Conservation (phyloP, 202 grass and related monocot species). For the Elaeis oleifera region DNA sequence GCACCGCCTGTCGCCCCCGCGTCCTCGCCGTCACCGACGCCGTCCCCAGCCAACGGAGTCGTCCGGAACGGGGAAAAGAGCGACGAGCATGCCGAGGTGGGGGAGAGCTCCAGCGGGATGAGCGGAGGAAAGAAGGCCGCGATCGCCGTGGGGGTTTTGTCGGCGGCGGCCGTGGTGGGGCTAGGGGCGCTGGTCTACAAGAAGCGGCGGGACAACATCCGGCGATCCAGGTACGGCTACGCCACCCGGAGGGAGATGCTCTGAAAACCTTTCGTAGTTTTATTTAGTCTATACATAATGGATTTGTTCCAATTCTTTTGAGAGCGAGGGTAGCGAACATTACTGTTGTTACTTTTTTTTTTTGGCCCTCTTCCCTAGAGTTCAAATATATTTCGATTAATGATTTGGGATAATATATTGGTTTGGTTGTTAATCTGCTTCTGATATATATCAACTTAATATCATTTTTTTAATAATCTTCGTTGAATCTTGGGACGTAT, state of each 20-base stretch:
- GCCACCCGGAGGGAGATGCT: slow-evolving; percentile 59
- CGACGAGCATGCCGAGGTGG: background rate
- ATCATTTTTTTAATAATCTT: no score
- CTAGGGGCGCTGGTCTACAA: slow-evolving; percentile 45
- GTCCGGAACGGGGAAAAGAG: slow-evolving; percentile 11
- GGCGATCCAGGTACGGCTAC: slow-evolving; percentile 73
- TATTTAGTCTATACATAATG: no score
- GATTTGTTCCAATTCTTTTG: no score
- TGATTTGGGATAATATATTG: no score
- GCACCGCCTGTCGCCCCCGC: no score
- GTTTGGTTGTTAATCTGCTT: no score
- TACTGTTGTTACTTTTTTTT: no score
- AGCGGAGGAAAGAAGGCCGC: slow-evolving; percentile 55
- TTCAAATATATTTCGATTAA: no score
- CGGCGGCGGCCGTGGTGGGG: slow-evolving; percentile 45
- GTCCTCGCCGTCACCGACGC: background rate
- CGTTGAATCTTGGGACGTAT: no score
- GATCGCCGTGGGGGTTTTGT: slow-evolving; percentile 44
- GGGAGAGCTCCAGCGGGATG: slow-evolving; percentile 2
- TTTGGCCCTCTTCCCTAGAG: no score
- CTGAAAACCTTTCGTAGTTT: slow-evolving; percentile 14
- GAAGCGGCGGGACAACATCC: slow-evolving; percentile 71
- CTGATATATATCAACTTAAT: no score
- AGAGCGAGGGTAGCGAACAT: no score
- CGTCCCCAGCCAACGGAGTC: background rate